Conservation (phyloP, 805 yeast species). For the Saccharomycopsis sp. region DNA sequence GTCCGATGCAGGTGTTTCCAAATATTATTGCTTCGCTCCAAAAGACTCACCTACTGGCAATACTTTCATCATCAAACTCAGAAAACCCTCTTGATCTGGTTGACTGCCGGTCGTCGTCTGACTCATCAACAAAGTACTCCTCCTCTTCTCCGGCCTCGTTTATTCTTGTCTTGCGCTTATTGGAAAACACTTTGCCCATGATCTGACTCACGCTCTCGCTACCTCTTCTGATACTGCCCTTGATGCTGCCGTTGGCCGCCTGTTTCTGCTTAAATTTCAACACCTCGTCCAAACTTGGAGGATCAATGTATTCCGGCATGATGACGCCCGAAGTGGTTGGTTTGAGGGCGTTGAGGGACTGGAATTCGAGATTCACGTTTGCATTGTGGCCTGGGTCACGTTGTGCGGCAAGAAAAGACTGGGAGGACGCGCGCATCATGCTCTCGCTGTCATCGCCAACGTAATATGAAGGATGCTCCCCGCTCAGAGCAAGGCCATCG, state of each 20-base stretch:
- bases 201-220: slow-evolving; percentile 34
- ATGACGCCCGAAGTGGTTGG: slow-evolving; percentile 6
- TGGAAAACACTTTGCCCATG: slow-evolving; percentile 27
- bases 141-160: slow-evolving; percentile 9
- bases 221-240: slow-evolving; percentile 35
- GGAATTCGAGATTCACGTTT: slow-evolving; percentile 29
- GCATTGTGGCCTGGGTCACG: slow-evolving; percentile 22
- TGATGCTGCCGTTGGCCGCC: slow-evolving; percentile 26
- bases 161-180: slow-evolving; percentile 20
- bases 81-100: background rate
- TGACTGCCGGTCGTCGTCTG: background rate
- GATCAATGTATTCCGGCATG: slow-evolving; percentile 26
- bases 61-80: background rate
- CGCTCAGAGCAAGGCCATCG: slow-evolving; percentile 8
- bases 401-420: slow-evolving; percentile 17
- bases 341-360: slow-evolving; percentile 4
- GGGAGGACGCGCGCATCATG: slow-evolving; percentile 10
- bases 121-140: too few relatives aligned
- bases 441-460: slow-evolving; percentile 14
- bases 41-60: too few relatives aligned
- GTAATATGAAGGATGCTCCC: slow-evolving; percentile 1
- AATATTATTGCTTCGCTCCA: too few relatives aligned
- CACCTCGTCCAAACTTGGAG: slow-evolving; percentile 33
- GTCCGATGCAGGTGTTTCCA: background rate
- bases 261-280: slow-evolving; percentile 27